Base-by-base conservation (phyloP, 2,329 filamentous ascomycete species). In the Colletotrichum musicola region DNA sequence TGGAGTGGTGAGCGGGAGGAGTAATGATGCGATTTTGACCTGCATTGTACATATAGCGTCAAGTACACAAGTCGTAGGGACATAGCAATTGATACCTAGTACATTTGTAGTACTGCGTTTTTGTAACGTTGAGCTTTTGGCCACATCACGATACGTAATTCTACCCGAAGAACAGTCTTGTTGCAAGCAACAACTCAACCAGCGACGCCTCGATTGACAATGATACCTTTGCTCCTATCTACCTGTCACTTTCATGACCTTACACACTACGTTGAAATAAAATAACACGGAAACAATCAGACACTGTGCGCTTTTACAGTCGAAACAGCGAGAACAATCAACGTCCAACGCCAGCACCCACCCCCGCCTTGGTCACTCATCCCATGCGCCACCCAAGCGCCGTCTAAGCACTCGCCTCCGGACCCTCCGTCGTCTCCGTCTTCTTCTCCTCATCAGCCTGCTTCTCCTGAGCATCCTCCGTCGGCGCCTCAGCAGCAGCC, bases 1-100 rank as follows among this genome's bases (percentile, higher is more conserved):
- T 76, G 25, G 75, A 76, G 62, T 76, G 75, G 75, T 75, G 65
- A 69, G 13, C 1, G 4, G 40, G 13, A 40, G 38, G 5, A 40
- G 22, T 4, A 25, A 25, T 25, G 2, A 4, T 42, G 14, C 16
- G 16, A 14, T 4, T 42, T 14, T 42, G 13, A n/a, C n/a, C 16
- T n/a, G 13, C 10, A 42, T 42, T 42, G 40, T 42, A 42, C 2
- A 42, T 42, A 5, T n/a, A 14, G 16, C 14, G n/a, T 14, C 40
- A 42, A 35, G 40, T 16, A 42, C 40, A 42, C 25, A 20, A 2
- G 30, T 20, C n/a, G 14, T 4, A 6, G 14, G 50, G n/a, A 54
- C 50, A 54, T 54, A 30, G 22, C 16, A 14, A 42, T 42, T 42
- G 40, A 42, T n/a, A 42, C 40, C 13, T 40, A 42, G 16, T 42